Evolutionary conservation across 2,329 filamentous ascomycete genomes (phyloP).

Genomic region (Sclerotinia borealis): DNA sequence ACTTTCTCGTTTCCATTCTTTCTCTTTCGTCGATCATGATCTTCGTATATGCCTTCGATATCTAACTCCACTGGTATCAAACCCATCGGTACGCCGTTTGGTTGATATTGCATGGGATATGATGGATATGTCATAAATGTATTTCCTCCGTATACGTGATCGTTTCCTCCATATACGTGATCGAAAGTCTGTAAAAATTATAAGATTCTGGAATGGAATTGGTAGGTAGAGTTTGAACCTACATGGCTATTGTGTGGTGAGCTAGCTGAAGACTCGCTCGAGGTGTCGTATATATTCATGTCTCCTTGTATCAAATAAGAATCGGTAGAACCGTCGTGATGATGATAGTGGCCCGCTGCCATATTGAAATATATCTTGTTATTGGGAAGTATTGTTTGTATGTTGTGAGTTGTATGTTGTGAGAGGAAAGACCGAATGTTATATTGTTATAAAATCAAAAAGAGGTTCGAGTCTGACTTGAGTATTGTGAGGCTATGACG

Average conservation of each 20-base stretch:
- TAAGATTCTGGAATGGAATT: conserved; percentile 6
- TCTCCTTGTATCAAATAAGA: conserved; percentile 24
- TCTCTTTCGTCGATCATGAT: conserved; percentile 30
- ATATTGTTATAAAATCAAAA: neutral
- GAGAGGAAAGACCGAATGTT: neutral
- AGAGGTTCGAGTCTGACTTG: neutral
- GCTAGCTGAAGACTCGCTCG: conserved; percentile 31
- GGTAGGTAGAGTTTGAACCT: conserved; percentile 8
- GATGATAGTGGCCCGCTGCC: conserved; percentile 21
- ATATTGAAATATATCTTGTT: conserved; percentile 15
- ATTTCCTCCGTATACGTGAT: conserved; percentile 25
- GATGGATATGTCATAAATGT: conserved; percentile 27
- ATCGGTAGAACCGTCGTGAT: conserved; percentile 20
- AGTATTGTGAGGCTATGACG: neutral
- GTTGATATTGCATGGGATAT: conserved; percentile 29
- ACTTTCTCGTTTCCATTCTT: conserved; percentile 29
- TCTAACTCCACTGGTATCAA: conserved; percentile 32
- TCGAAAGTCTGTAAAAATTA: conserved; percentile 15
- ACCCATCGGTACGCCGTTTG: conserved; percentile 23
- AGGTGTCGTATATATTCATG: conserved; percentile 29
- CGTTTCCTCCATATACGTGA: conserved; percentile 19
- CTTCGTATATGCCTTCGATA: conserved; percentile 32
- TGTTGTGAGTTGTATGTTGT: no score
- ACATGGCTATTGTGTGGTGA: conserved; percentile 30
- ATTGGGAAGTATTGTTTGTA: neutral